phyloP scores from a whole-genome alignment of 2,329 filamentous ascomycete species.

The Fusarium veterinarium region DNA sequence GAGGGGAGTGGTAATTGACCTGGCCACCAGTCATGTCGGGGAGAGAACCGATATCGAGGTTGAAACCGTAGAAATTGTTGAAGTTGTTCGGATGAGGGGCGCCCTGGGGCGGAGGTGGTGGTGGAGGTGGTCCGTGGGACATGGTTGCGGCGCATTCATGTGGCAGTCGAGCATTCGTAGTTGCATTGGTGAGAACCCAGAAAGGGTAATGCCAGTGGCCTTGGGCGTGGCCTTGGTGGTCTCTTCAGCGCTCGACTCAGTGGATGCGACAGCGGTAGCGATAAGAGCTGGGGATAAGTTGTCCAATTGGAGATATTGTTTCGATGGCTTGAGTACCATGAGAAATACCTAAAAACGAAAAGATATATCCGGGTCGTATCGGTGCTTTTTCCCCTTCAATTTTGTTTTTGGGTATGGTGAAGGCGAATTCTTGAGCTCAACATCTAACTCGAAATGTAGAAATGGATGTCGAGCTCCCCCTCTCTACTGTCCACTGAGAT shows the following conservation, averaged over 20 bases:
- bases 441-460: background rate
- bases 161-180: conserved; percentile 37
- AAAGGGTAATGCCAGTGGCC: conserved; percentile 19
- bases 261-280: conserved; percentile 10
- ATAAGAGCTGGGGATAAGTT: background rate
- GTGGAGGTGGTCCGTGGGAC: conserved; percentile 52
- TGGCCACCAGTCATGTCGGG: conserved; percentile 44
- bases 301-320: conserved; percentile 12
- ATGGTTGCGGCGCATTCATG: conserved; percentile 45
- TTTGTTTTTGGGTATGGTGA: background rate
- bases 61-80: conserved; percentile 53
- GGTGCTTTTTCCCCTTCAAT: conserved; percentile 6
- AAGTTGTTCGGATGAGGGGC: conserved; percentile 33
- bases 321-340: conserved; percentile 8
- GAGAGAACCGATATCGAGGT: conserved; percentile 46
- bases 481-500: background rate
- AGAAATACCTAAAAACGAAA: background rate
- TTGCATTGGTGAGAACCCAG: conserved; percentile 45
- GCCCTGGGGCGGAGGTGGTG: conserved; percentile 47
- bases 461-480: background rate
- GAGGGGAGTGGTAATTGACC: conserved; percentile 34
- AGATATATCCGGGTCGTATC: background rate
- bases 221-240: conserved; percentile 13
- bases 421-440: background rate
- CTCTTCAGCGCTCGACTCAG: conserved; percentile 16